phyloP scores from a whole-genome alignment of 495 filamentous ascomycete species.

The Cercophora scortea region DNA sequence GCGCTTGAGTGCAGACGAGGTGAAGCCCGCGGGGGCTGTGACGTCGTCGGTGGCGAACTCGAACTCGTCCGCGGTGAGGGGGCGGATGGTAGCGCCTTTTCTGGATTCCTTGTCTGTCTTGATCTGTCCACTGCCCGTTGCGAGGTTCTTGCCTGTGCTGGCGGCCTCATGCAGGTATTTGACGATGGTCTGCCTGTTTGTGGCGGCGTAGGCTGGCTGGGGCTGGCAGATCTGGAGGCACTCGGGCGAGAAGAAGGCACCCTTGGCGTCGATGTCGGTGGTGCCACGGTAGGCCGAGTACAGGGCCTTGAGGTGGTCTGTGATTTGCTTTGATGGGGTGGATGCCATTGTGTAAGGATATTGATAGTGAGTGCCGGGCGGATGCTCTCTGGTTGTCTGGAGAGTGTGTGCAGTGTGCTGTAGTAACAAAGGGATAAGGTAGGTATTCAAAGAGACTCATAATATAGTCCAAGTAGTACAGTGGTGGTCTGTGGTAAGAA shows the following conservation, averaged over 20 bases:
- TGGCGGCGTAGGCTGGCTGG: constrained; percentile 9
- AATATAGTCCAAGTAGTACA: no score
- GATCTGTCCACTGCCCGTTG: background rate
- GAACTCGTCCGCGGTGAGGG: constrained; percentile 6
- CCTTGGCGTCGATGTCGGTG: constrained; percentile 30
- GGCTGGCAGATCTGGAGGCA: constrained; percentile 12
- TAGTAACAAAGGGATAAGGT: no score
- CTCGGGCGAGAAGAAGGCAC: constrained; percentile 8
- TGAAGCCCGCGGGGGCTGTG: constrained; percentile 1
- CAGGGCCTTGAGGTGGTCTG: constrained; percentile 22
- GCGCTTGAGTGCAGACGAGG: constrained; percentile 1
- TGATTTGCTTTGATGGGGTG: background rate
- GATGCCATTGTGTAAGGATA: constrained; percentile 4
- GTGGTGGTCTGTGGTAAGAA: no score
- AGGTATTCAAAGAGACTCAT: no score
- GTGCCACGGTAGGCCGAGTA: constrained; percentile 52
- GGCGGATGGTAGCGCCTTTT: constrained; percentile 9
- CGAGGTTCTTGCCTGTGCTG: background rate
- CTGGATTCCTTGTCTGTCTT: background rate
- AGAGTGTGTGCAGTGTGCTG: no score
- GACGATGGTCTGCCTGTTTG: constrained; percentile 9
- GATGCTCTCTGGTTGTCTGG: no score
- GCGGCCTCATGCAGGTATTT: constrained; percentile 9
- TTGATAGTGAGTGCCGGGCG: no score
- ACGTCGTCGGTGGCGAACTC: constrained; percentile 11